Evolutionary conservation across 108 stramenopile species (phyloP), one percentile per base, ranked within the genome.

Genomic region (Cylindrotheca closterium): DNA sequence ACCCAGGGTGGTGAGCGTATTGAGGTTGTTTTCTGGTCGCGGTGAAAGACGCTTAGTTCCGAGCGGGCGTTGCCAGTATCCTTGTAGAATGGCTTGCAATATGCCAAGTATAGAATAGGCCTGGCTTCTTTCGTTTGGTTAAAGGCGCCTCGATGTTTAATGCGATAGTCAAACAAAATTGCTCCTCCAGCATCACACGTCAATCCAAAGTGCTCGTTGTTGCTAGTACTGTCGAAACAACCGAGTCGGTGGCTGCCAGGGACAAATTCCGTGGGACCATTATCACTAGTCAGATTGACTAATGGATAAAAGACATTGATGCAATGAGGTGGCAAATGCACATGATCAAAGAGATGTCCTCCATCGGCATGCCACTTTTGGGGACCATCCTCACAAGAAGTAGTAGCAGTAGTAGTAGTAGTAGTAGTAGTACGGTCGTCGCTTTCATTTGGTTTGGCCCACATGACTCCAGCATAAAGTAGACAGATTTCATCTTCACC

Each of bases 281-380:
- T 60, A 18, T 60, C 32, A n/a, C 15, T 42, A 24, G 45, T 48
- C 0, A 68, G n/a, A 24, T 68, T 47, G 0, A 68, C 50, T 25
- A 68, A 30, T 27, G 67, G 67, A 60, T 49, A 68, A 60, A 68
- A 68, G 29, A 68, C 67, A 58, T 68, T 68, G 48, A 68, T 68
- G 48, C 67, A 68, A 50, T 68, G 67, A 0, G 67, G 67, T 12
- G 67, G 67, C 21, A 68, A 28, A 24, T 66, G 54, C 0, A 25
- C n/a, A 5, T 67, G 56, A 0, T 42, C 24, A 32, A 60, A 68
- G 26, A 59, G 48, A 30, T 68, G 67, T n/a, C 58, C 58, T 24
- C 67, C 67, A 49, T 68, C 67, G 10, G 58, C 58, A 31, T 68
- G 67, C 57, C 57, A 68, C 27, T 68, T 59, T 22, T 68, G 67